Evolutionary conservation across 345 rosid genomes (phyloP), one percentile per base, ranked within the genome.

Genomic region (Boechera divaricarpa): DNA sequence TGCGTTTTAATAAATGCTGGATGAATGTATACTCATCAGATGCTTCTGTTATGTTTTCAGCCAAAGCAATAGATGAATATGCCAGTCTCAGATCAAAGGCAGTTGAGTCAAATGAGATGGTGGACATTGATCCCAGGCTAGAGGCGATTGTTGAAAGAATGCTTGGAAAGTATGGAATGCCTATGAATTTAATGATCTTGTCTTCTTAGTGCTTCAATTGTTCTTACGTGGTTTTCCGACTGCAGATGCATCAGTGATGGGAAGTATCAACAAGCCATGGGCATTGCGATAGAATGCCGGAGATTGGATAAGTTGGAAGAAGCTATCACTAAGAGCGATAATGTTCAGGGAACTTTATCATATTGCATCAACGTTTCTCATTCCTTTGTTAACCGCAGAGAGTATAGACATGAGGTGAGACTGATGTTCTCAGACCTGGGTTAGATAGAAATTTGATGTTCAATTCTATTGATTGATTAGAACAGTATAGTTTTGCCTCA

Each of bases 181-280:
- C 8, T 13, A 47, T 48, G n/a, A 10, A 4, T 16, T 8, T 38
- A 45, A 57, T 47, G 47, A 28, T 54, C 58, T 49, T 60, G 28
- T 71, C 63, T 21, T 51, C 32, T 57, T 42, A 15, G 55, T 79
- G 63, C 52, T 39, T 75, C 58, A 69, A 6, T 75, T 64, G 5
- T 56, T 65, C 80, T 75, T 49, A 75, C 36, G 2, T 51, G 7
- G 24, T 63, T 75, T 75, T 55, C 58, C 64, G 8, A 4, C 18
- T 72, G 78, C 75, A 96, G 99, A 93, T 96, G 99, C 79, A 93
- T 96, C 69, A 61, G 55, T 69, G 99, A 96, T 81, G 97, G 97
- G 67, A 96, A 96, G 81, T 89, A 87, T 86, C 98, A 96, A 74
- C 99, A 93, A 80, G 99, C 99, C 62, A 91, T 96, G 97, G 99